These are phyloP conservation scores for Scedosporium aurantiacum DNA, from an alignment of 2,329 filamentous ascomycete genomes.

Conservation along the genomic window DNA sequence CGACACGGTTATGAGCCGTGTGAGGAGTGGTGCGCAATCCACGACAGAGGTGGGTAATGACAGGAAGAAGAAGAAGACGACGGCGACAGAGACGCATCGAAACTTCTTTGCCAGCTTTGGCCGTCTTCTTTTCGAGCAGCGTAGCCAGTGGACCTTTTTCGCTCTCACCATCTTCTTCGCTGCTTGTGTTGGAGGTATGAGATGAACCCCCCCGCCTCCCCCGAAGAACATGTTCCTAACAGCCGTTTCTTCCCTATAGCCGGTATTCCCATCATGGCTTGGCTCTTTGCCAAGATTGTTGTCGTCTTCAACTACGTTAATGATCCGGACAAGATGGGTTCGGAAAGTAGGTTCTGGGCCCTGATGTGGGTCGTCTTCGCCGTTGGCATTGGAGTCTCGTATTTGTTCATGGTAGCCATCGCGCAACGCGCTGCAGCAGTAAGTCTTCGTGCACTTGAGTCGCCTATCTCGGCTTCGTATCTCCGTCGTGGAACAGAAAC, in stretches of 20 bases:
- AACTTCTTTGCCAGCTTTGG: slow-evolving; percentile 44
- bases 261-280: slow-evolving; percentile 39
- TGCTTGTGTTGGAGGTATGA: slow-evolving; percentile 14
- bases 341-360: slow-evolving; percentile 39
- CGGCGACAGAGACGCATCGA: slow-evolving; percentile 19
- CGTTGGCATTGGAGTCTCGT: slow-evolving; percentile 37
- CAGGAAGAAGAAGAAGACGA: slow-evolving; percentile 24
- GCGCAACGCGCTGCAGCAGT: slow-evolving; percentile 33
- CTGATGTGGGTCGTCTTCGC: slow-evolving; percentile 55
- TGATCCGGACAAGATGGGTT: slow-evolving; percentile 18
- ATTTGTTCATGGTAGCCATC: slow-evolving; percentile 35
- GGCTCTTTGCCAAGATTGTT: slow-evolving; percentile 43
- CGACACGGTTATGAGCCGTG: slow-evolving; percentile 24
- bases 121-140: slow-evolving; percentile 45
- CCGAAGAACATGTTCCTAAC: background rate
- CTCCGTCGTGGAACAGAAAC: no score
- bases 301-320: slow-evolving; percentile 31
- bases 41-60: slow-evolving; percentile 14
- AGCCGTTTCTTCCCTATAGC: slow-evolving; percentile 22
- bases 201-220: background rate
- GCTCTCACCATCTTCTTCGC: slow-evolving; percentile 35
- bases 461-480: background rate
- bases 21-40: slow-evolving; percentile 33
- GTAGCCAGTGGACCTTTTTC: slow-evolving; percentile 38
- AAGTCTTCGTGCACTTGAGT: background rate